Conservation (phyloP, 31 red algal species). For the Odonthalia washingtoniensis region DNA sequence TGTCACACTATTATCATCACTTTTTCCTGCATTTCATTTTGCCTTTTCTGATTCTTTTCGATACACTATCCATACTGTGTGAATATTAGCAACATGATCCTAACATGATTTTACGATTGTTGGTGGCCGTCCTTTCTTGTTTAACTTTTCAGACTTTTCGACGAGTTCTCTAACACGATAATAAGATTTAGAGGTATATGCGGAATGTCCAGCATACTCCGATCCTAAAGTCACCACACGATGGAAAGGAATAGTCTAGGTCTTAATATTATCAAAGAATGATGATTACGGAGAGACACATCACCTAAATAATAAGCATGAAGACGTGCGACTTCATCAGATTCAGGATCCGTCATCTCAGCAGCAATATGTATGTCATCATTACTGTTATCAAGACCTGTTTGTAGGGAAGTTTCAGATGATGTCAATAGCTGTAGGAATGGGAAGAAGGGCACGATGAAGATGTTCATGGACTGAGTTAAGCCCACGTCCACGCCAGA, state of each 20-base stretch:
- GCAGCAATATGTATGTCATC: slow-evolving; percentile 57
- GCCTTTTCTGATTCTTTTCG: too few relatives aligned
- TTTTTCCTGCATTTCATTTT: too few relatives aligned
- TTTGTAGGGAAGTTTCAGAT: slow-evolving; percentile 9
- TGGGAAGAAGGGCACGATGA: slow-evolving; percentile 51
- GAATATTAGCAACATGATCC: slow-evolving; percentile 35
- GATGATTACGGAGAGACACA: slow-evolving; percentile 32
- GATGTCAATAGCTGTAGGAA: slow-evolving; percentile 47
- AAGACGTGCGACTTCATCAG: slow-evolving; percentile 20
- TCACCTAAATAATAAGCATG: slow-evolving; percentile 65
- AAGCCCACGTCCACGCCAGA: slow-evolving; percentile 66
- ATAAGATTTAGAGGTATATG: slow-evolving; percentile 42
- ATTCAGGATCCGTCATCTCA: slow-evolving; percentile 29
- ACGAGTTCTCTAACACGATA: slow-evolving; percentile 54
- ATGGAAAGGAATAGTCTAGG: slow-evolving; percentile 60
- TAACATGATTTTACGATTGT: slow-evolving; percentile 41
- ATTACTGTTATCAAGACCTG: too few relatives aligned
- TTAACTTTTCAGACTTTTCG: slow-evolving; percentile 25
- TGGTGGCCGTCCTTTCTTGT: neutral
- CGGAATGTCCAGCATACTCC: slow-evolving; percentile 57
- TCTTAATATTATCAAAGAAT: slow-evolving; percentile 32
- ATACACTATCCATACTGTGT: slow-evolving; percentile 61
- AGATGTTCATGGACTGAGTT: slow-evolving; percentile 42
- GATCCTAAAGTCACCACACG: slow-evolving; percentile 52
- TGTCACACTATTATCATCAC: too few relatives aligned